Percentiles rank a stretch among this genome's conserved stretches.
These are phyloP conservation scores for Ophiostoma ips DNA, from an alignment of 2,329 filamentous ascomycete genomes.

Conservation along the genomic window DNA sequence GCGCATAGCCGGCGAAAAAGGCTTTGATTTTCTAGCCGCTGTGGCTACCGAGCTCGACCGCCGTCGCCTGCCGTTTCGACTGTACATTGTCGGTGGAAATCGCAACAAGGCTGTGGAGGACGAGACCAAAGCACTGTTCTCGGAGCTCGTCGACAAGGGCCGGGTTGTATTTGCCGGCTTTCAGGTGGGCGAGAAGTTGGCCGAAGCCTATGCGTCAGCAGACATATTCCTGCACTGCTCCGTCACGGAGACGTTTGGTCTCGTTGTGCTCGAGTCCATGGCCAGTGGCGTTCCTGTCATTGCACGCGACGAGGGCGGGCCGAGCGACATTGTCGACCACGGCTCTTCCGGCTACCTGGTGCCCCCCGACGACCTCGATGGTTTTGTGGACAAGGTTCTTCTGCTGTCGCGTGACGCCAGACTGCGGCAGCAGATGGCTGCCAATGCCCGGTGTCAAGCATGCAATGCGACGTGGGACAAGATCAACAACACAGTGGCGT, in stretches of 20 bases:
- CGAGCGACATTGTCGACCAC: constrained; percentile 51
- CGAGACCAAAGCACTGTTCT: constrained; percentile 47
- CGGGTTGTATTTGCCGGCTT: constrained; percentile 55
- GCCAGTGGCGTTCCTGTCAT: constrained; percentile 56
- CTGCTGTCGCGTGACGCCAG: constrained; percentile 31
- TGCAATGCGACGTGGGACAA: constrained; percentile 56
- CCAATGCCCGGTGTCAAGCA: constrained; percentile 38
- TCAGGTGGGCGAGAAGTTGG: constrained; percentile 44
- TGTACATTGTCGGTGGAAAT: constrained; percentile 56
- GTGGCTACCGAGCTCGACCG: constrained; percentile 40
- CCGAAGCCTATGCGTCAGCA: constrained; percentile 51
- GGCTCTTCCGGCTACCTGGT: constrained; percentile 47
- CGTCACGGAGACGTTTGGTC: constrained; percentile 56
- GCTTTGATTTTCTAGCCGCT: constrained; percentile 51
- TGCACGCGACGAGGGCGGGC: constrained; percentile 54
- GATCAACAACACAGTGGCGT: constrained; percentile 56
- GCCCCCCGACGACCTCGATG: constrained; percentile 41
- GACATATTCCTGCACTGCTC: constrained; percentile 62
- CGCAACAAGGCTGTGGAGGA: constrained; percentile 47
- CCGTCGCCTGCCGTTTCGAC: constrained; percentile 43
- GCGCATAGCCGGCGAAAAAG: constrained; percentile 55
- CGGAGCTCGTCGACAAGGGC: constrained; percentile 29
- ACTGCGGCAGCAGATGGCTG: constrained; percentile 31
- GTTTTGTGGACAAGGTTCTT: constrained; percentile 40
- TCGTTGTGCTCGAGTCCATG: constrained; percentile 59